These are phyloP conservation scores for Dillenia turbinata DNA, from an alignment of 164 flowering plant genomes.

Conservation along the genomic window DNA sequence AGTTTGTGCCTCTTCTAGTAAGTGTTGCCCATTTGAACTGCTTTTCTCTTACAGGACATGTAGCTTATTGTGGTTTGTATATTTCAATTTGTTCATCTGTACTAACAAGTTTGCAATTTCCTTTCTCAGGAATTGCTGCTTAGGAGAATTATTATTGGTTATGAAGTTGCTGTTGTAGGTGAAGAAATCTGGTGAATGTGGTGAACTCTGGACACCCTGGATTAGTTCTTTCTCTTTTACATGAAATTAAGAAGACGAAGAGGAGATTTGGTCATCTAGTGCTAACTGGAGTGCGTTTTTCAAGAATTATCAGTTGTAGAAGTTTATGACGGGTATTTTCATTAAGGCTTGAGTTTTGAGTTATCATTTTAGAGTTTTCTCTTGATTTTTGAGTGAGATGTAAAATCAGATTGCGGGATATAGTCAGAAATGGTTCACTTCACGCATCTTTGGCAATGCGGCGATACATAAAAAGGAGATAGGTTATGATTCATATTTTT, in stretches of 20 bases:
- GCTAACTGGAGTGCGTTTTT: conserved; percentile 30
- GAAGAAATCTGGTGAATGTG: conserved; percentile 29
- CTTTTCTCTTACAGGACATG: too few relatives aligned
- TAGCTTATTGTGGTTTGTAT: too few relatives aligned
- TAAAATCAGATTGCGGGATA: conserved; percentile 48
- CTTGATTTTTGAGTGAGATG: conserved; percentile 39
- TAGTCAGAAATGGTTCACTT: conserved; percentile 29
- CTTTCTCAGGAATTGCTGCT: conserved; percentile 32
- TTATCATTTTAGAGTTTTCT: conserved; percentile 14
- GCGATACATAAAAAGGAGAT: conserved; percentile 23
- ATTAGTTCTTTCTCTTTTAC: conserved; percentile 10
- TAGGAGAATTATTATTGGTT: conserved; percentile 22
- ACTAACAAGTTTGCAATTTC: conserved; percentile 5
- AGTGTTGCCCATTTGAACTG: too few relatives aligned
- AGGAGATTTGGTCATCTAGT: conserved; percentile 19
- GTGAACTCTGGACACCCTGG: conserved; percentile 17
- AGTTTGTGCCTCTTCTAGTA: too few relatives aligned
- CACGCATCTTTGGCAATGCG: conserved; percentile 38
- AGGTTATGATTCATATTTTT: conserved; percentile 1
- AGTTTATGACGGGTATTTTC: conserved; percentile 26
- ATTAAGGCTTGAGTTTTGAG: conserved; percentile 30
- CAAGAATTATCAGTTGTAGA: conserved; percentile 22
- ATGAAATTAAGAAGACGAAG: conserved; percentile 12
- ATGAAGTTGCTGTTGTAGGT: conserved; percentile 10
- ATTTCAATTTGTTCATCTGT: not conserved